phyloP scores from a whole-genome alignment of 2,329 filamentous ascomycete species.

The Ambrosiella beaveri region DNA sequence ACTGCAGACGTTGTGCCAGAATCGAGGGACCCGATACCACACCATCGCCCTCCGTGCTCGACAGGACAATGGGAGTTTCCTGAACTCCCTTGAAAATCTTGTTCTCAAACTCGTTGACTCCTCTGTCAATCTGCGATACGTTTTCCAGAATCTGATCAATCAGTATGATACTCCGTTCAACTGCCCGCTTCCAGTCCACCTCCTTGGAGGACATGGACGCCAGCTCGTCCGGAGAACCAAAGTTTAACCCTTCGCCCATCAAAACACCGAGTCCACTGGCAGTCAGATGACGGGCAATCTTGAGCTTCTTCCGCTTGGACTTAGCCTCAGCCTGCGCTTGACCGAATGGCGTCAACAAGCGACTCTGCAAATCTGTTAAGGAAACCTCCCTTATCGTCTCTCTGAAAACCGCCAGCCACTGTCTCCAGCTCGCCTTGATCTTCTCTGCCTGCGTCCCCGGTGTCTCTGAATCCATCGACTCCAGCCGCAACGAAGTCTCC shows the following conservation, averaged over 20 bases:
- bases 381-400: conserved; percentile 59
- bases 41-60: conserved; percentile 24
- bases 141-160: conserved; percentile 75
- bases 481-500: conserved; percentile 36
- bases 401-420: conserved; percentile 68
- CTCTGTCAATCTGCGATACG: conserved; percentile 44
- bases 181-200: conserved; percentile 47
- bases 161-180: conserved; percentile 64
- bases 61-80: conserved; percentile 40
- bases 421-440: conserved; percentile 32
- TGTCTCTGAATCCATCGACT: conserved; percentile 13
- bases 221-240: conserved; percentile 36
- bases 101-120: conserved; percentile 47
- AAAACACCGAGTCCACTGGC: conserved; percentile 76
- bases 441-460: conserved; percentile 1
- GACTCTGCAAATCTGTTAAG: conserved; percentile 50
- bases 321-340: conserved; percentile 58
- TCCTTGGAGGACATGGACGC: conserved; percentile 21
- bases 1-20: conserved; percentile 48
- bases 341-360: conserved; percentile 63
- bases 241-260: conserved; percentile 67
- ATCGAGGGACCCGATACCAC: conserved; percentile 32
- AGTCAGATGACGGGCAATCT: conserved; percentile 58
- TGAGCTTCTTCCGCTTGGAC: conserved; percentile 54
- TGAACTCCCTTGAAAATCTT: conserved; percentile 46